Evolutionary conservation across 2,329 filamentous ascomycete species (phyloP), one percentile per base, ranked within the genome.

Genomic region (Pseudogymnoascus verrucosus): DNA sequence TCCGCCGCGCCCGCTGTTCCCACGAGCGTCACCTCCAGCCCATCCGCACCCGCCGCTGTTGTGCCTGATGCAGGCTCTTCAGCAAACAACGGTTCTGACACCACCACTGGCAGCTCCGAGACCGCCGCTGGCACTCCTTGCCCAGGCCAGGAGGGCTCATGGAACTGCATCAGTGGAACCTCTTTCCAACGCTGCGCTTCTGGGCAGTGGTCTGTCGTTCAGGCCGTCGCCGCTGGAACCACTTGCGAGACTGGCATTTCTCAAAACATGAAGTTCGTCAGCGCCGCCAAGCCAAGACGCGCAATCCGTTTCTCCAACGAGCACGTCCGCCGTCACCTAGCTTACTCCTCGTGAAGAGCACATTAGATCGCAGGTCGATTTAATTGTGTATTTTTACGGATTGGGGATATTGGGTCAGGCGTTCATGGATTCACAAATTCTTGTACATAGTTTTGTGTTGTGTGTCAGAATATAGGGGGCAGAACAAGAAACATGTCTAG

Each of bases 161-260:
- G 79, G 79, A 84, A 84, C 75, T 85, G 83, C 67, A 74, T 84
- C 5, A 74, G 71, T 0, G 80, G 81, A 12, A 74, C 70, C 1
- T 76, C 77, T 0, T 85, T 78, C 78, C 82, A 85, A 72, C 81
- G 81, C 59, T 85, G 83, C 64, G 83, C 77, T 6, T 79, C 77
- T 2, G 82, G 83, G 7, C 39, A 67, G 0, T 85, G 83, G 83
- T 81, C 81, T 2, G 69, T 73, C 0, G 63, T 72, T 1, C 76
- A 78, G 65, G 44, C 66, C 0, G 68, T 85, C 11, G 78, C 83
- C 0, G 69, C 72, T 0, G 83, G 83, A 0, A 81, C 80, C 0
- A 68, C 64, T 0, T 85, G 83, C 71, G 69, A 70, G 1, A 62
- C 69, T 0, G 82, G 82, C 0, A 71, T 80, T 64, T 73, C 75